Conservation (phyloP, 2,329 filamentous ascomycete species). For the Fusarium aywerte region DNA sequence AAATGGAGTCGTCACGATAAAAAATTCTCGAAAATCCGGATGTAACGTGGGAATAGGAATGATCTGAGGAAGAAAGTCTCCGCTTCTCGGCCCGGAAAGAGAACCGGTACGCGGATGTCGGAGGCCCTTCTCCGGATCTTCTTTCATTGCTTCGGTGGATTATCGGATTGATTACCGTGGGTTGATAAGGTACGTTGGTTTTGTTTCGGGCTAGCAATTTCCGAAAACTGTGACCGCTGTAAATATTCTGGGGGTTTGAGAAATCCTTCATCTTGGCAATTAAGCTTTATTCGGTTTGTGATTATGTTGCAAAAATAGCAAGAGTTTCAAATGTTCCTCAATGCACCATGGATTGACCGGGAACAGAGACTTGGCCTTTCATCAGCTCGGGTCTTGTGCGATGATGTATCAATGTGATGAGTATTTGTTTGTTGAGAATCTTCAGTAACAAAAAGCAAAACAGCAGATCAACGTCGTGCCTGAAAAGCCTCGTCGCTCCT, state of each 20-base stretch:
- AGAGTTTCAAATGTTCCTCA: neutral
- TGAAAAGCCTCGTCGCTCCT: neutral
- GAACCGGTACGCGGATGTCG: neutral
- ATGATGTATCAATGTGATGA: neutral
- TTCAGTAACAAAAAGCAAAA: neutral
- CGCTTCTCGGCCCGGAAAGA: conserved; percentile 5
- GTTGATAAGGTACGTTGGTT: neutral
- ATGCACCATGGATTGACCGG: neutral
- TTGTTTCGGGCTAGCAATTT: conserved; percentile 1
- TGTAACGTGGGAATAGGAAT: conserved; percentile 8
- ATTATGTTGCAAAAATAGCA: neutral
- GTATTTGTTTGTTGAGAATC: neutral
- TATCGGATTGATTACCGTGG: conserved; percentile 14
- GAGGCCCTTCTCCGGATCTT: neutral
- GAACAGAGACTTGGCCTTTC: neutral
- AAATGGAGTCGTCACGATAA: conserved; percentile 18
- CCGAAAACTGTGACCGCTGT: neutral
- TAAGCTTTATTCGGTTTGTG: neutral
- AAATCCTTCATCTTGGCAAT: neutral
- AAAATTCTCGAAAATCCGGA: neutral
- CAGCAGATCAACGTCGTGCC: neutral
- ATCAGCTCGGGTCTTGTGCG: neutral
- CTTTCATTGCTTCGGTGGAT: neutral
- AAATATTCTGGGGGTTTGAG: neutral
- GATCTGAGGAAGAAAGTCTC: neutral